phyloP scores from a whole-genome alignment of 495 filamentous ascomycete species.

The Sphaerosporella brunnea region DNA sequence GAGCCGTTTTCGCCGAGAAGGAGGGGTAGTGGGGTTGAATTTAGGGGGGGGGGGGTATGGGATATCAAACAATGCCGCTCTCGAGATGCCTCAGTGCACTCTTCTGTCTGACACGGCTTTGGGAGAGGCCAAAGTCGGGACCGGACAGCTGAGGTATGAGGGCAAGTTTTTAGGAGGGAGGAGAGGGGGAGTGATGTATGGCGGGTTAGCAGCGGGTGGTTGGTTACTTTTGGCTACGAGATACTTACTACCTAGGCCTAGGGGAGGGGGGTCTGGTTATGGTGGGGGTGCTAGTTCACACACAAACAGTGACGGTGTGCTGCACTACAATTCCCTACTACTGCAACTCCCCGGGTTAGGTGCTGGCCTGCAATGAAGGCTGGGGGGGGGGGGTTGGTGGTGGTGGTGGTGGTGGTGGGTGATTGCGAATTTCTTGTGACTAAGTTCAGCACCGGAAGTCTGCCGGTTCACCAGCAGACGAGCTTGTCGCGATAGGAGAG shows the following conservation, averaged over 20 bases:
- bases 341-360: too few species aligned
- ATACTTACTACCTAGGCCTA: not conserved
- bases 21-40: not conserved
- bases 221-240: not conserved
- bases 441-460: constrained; percentile 1
- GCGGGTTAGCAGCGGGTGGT: not conserved
- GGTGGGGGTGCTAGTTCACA: too few species aligned
- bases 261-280: not conserved
- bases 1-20: not conserved
- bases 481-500: constrained; percentile 1
- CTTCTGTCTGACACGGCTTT: too few species aligned
- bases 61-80: not conserved
- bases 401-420: too few species aligned
- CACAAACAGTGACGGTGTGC: too few species aligned
- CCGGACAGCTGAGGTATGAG: too few species aligned
- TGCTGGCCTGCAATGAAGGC: too few species aligned
- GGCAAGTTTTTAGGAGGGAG: too few species aligned
- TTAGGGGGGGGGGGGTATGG: not conserved
- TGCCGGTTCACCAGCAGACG: constrained; percentile 1
- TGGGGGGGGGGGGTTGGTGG: too few species aligned
- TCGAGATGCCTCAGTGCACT: not conserved
- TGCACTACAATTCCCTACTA: too few species aligned
- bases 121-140: too few species aligned
- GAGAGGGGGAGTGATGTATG: not conserved
- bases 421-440: too few species aligned